Evolutionary conservation across 2,329 filamentous ascomycete genomes (phyloP), one percentile per base, ranked within the genome.

Genomic region (Aspergillus spinulosporus): DNA sequence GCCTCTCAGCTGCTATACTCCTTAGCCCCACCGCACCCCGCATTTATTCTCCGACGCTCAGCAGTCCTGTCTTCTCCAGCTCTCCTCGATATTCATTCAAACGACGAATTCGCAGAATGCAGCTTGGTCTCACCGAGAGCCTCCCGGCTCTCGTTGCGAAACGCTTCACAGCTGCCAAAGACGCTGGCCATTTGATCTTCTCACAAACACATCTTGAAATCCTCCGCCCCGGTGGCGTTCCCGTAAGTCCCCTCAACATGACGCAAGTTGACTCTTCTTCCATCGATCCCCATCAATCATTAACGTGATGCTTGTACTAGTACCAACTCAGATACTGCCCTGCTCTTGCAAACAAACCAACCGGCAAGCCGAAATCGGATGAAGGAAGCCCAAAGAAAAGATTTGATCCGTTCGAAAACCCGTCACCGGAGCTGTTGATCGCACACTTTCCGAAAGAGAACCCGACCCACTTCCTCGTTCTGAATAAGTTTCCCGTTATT

Each of bases 401-500:
- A 63, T 65, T 68, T 44, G 76, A 80, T 54, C 78, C 78, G 7
- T 80, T 80, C 60, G 66, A 75, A 44, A 67, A 76, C 49, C 78
- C 78, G 4, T 66, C 73, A 0, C 58, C 65, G 14, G 76, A 76
- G 14, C 69, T 80, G 9, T 63, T 79, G 46, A 64, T 80, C 54
- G 67, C 76, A 15, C 65, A 71, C 26, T 69, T 78, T 39, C 75
- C 76, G 1, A 56, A 60, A 8, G 59, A 64, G 29, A 64, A 66
- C 4, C 70, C 73, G 4, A 69, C 70, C 1, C 73, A 79, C 63
- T 64, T 66, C 28, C 64, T 80, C 36, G 73, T 80, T 26, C 59
- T 80, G 54, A 80, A 80, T 60, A 80, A 80, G 61, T 80, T 71
- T 58, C 78, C 78, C 6, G 74, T 80, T 4, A 80, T 80, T 12